A percentile compares a stretch with the other conserved stretches of the same genome.
Conservation (phyloP, 2,329 filamentous ascomycete species). For the Lecanoromycetidae sp. region DNA sequence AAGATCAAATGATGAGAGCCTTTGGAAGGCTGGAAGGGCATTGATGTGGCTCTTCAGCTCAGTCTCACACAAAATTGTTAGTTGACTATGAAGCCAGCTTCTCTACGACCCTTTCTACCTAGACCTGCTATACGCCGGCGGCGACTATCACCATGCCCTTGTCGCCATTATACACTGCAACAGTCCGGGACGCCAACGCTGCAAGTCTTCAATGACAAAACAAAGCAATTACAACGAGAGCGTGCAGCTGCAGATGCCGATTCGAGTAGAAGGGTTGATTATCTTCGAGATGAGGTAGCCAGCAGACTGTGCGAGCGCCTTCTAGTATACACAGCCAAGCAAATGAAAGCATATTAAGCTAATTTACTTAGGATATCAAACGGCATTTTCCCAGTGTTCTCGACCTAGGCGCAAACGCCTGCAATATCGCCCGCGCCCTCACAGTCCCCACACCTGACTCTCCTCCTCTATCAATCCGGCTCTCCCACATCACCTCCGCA, state of each 20-base stretch:
- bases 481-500: conserved; percentile 64
- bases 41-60: too few relatives aligned
- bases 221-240: conserved; percentile 87
- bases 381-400: conserved; percentile 72
- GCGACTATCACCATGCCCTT: background rate
- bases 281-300: conserved; percentile 87
- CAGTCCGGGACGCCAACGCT: conserved; percentile 64
- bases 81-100: conserved; percentile 16
- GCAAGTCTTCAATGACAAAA: conserved; percentile 79
- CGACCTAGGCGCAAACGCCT: conserved; percentile 89
- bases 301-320: conserved; percentile 71
- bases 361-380: conserved; percentile 63
- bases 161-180: conserved; percentile 62
- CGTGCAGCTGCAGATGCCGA: conserved; percentile 61
- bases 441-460: conserved; percentile 48
- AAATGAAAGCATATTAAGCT: conserved; percentile 5
- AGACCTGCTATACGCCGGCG: conserved; percentile 17
- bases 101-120: conserved; percentile 18
- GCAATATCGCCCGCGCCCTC: conserved; percentile 78
- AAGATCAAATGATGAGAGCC: too few relatives aligned
- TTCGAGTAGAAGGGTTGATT: conserved; percentile 70
- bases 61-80: too few relatives aligned
- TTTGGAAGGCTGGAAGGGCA: too few relatives aligned
- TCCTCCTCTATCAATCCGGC: conserved; percentile 56
- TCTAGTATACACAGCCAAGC: conserved; percentile 36